A percentile compares a stretch with the other conserved stretches of the same genome.
Evolutionary conservation across 495 filamentous ascomycete species (phyloP).

Genomic region (Trichoderma asperelloides): DNA sequence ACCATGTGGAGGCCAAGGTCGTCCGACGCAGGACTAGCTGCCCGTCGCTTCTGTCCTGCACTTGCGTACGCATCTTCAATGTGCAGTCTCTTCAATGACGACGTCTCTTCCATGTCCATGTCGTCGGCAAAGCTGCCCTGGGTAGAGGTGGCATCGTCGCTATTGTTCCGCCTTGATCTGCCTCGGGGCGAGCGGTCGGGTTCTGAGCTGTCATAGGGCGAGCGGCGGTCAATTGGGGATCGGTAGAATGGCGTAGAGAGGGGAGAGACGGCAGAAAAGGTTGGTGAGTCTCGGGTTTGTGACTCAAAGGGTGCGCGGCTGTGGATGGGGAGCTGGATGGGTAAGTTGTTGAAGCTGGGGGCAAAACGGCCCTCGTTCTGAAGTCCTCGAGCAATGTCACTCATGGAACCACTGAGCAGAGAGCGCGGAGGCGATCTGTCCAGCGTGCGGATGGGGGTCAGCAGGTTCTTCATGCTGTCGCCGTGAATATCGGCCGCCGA

Average conservation of each 20-base stretch:
- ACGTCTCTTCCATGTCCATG: conserved; percentile 62
- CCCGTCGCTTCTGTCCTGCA: conserved; percentile 62
- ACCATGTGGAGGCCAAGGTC: conserved; percentile 51
- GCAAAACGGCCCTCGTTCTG: conserved; percentile 37
- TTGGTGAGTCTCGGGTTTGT: conserved; percentile 25
- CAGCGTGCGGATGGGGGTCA: conserved; percentile 52
- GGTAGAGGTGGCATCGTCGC: conserved; percentile 35
- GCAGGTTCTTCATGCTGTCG: conserved; percentile 67
- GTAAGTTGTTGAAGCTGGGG: conserved; percentile 35
- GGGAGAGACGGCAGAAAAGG: conserved; percentile 42
- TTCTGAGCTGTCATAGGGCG: conserved; percentile 37
- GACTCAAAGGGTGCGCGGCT: conserved; percentile 20
- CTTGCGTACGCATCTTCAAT: conserved; percentile 43
- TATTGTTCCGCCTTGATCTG: conserved; percentile 48
- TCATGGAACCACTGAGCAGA: conserved; percentile 44
- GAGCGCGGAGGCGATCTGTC: conserved; percentile 46
- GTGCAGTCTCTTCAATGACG: conserved; percentile 47
- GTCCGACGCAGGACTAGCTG: conserved; percentile 71
- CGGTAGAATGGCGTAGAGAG: conserved; percentile 38
- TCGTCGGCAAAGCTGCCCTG: conserved; percentile 41
- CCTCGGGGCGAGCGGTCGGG: conserved; percentile 48
- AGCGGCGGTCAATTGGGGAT: conserved; percentile 37
- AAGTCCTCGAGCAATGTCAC: conserved; percentile 34
- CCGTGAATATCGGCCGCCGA: conserved; percentile 64
- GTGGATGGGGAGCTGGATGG: conserved; percentile 30